Evolutionary conservation across 208 protist species (phyloP), one percentile per base, ranked within the genome.

Genomic region (Trypanosoma boissoni): DNA sequence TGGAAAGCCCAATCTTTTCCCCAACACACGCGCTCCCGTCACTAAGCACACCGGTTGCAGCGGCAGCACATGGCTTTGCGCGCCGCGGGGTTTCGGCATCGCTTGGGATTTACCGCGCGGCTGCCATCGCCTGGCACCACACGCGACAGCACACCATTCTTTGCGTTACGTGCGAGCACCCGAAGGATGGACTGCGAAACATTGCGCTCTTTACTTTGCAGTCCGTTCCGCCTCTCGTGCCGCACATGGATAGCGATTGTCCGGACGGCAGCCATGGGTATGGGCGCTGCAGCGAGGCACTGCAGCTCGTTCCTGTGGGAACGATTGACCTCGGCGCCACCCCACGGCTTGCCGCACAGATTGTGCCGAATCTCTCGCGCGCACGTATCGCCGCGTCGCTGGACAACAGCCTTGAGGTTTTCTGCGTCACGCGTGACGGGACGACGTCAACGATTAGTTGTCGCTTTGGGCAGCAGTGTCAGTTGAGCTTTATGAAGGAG

Each of bases 201-300:
- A 42, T 92, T 51, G 64, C 74, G 58, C 75, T 93, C 21, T 93
- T 86, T 64, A 90, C 73, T 2, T 56, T 90, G 29, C 75, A 90
- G 56, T 80, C 70, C 0, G 55, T 86, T 26, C 66, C 74, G 1
- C 51, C 61, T 31, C 53, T 72, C 24, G 53, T 56, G 31, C 42
- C 49, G 41, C 79, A 69, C 62, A n/a, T 26, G 8, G 46, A 32
- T 56, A 23, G 14, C 34, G 20, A 21, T 36, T 20, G 37, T 41
- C n/a, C n/a, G n/a, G n/a, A n/a, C n/a, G n/a, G n/a, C n/a, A n/a
- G n/a, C n/a, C n/a, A n/a, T n/a, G n/a, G 16, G 16, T 56, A 37
- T 42, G 29, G 24, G n/a, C n/a, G 29, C 69, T 44, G 45, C 66
- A 37, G 64, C 2, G 20, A 73, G 58, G 49, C 52, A 34, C 12